These are phyloP conservation scores for Mediolabrus comicus DNA, from an alignment of 108 stramenopile species.

Conservation along the genomic window DNA sequence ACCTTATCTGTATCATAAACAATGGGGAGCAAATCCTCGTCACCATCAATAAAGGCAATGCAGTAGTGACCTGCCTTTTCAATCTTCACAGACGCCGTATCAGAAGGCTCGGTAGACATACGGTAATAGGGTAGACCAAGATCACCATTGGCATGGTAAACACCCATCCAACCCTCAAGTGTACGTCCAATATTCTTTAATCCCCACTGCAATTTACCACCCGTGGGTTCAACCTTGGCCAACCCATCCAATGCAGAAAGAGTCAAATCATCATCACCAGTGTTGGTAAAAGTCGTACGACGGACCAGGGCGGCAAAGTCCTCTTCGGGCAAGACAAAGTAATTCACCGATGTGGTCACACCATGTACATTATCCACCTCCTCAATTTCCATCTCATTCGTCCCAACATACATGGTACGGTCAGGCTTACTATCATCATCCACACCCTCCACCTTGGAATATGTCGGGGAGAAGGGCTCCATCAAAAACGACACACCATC, in stretches of 20 bases:
- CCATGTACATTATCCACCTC: conserved; percentile 79
- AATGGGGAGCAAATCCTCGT: conserved; percentile 75
- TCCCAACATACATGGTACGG: conserved; percentile 89
- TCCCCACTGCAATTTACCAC: conserved; percentile 75
- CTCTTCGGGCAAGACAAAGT: conserved; percentile 89
- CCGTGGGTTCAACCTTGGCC: conserved; percentile 86
- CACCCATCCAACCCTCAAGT: conserved; percentile 96
- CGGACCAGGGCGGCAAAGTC: conserved; percentile 87
- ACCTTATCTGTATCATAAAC: conserved; percentile 90
- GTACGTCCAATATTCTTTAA: conserved; percentile 94
- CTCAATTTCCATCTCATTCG: conserved; percentile 90
- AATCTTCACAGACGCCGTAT: conserved; percentile 83
- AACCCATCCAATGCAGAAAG: conserved; percentile 87
- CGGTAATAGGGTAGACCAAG: conserved; percentile 91
- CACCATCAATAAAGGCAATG: conserved; percentile 79
- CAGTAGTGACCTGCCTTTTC: conserved; percentile 92
- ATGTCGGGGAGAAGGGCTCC: conserved; percentile 74
- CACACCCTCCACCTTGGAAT: conserved; percentile 52
- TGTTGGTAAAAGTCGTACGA: conserved; percentile 85
- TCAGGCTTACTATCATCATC: conserved; percentile 65
- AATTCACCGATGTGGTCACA: conserved; percentile 78
- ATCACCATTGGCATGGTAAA: conserved; percentile 83
- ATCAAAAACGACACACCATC: conserved; percentile 55
- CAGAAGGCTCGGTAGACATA: conserved; percentile 86
- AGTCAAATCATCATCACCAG: conserved; percentile 55